These are phyloP conservation scores for Cladorrhinum samala DNA, from an alignment of 495 filamentous ascomycete species.

Conservation along the genomic window DNA sequence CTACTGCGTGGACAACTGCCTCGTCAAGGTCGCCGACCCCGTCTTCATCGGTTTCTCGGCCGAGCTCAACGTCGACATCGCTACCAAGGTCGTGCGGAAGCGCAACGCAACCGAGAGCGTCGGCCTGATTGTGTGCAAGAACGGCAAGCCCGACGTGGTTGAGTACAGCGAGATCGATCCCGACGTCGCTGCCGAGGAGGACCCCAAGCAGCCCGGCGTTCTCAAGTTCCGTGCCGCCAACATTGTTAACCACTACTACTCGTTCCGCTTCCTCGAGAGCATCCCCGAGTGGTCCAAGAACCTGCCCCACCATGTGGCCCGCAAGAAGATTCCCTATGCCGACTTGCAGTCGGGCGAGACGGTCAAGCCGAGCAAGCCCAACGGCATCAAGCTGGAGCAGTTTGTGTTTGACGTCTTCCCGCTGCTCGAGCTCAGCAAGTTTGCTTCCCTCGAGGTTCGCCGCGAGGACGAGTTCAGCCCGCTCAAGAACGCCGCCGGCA, in stretches of 20 bases:
- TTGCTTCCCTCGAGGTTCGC: constrained; percentile 91
- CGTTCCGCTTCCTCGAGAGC: constrained; percentile 82
- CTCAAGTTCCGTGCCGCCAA: constrained; percentile 97
- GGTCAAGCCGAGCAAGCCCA: constrained; percentile 86
- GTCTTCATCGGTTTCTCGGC: constrained; percentile 93
- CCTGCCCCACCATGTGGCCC: constrained; percentile 90
- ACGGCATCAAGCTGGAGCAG: constrained; percentile 98
- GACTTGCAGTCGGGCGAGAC: constrained; percentile 67
- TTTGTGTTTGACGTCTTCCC: constrained; percentile 99
- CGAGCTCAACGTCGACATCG: constrained; percentile 85
- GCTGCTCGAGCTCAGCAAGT: constrained; percentile 75
- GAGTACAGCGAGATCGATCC: constrained; percentile 98
- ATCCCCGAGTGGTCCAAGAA: constrained; percentile 80
- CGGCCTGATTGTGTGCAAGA: constrained; percentile 87
- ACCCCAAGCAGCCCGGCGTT: constrained; percentile 72
- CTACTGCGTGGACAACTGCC: constrained; percentile 97
- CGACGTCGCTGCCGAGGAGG: constrained; percentile 78
- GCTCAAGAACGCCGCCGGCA: constrained; percentile 89
- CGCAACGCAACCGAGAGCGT: constrained; percentile 95
- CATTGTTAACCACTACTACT: constrained; percentile 99
- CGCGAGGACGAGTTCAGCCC: constrained; percentile 98
- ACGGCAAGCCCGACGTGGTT: constrained; percentile 94
- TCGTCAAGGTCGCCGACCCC: constrained; percentile 96
- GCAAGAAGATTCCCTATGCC: constrained; percentile 95
- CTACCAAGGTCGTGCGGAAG: constrained; percentile 98